These are phyloP conservation scores for Ceratobasidium sp. DNA, from an alignment of 1,284 basidiomycete species.

Conservation along the genomic window DNA sequence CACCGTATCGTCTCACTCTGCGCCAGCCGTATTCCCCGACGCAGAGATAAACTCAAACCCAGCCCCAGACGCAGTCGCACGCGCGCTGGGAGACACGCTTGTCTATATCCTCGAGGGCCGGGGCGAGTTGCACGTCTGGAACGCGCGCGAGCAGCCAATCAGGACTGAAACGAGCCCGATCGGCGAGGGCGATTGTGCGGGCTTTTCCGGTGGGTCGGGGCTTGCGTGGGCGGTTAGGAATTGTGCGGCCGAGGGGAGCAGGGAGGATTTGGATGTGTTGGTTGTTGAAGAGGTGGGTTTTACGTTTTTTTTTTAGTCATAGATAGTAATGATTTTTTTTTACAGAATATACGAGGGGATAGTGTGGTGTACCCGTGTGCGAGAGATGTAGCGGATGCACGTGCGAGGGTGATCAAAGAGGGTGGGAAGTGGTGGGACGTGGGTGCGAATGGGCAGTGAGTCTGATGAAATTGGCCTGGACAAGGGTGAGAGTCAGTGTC, in stretches of 20 bases:
- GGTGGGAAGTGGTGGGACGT: conserved; percentile 34
- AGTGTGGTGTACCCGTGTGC: conserved; percentile 30
- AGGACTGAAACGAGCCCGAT: conserved; percentile 33
- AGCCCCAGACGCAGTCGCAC: conserved; percentile 28
- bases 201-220: conserved; percentile 33
- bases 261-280: conserved; percentile 39
- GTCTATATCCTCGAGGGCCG: conserved; percentile 32
- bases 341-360: conserved; percentile 40
- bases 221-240: conserved; percentile 35
- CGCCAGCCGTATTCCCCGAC: background rate
- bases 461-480: background rate
- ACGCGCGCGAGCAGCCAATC: conserved; percentile 16
- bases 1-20: conserved; percentile 6
- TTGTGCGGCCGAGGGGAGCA: conserved; percentile 17
- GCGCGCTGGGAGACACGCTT: conserved; percentile 21
- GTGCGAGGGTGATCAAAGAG: conserved; percentile 18
- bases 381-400: conserved; percentile 35
- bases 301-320: background rate
- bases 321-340: background rate
- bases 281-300: conserved; percentile 38
- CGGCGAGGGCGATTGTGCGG: conserved; percentile 23
- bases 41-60: background rate
- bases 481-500: background rate
- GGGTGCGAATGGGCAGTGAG: background rate
- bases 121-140: conserved; percentile 25